Evolutionary conservation across 345 rosid species (phyloP), one percentile per base, ranked within the genome.

Genomic region (Aethionema arabicum): DNA sequence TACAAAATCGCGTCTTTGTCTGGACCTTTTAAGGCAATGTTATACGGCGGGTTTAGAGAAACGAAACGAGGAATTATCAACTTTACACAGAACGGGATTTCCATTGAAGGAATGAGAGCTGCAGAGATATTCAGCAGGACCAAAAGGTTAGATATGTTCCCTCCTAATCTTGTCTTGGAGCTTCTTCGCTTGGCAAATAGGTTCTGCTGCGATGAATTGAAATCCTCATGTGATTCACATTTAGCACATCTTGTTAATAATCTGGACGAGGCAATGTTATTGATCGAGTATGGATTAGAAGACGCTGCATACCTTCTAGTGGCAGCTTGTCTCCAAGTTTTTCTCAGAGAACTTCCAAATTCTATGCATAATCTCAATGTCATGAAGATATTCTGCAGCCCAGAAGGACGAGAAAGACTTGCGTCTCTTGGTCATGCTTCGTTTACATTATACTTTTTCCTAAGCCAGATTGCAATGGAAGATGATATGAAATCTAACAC

Each of bases 201-300:
- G 74, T 92, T 89, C 72, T 92, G 97, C 47, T 92, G 98, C 6
- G 88, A 87, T 11, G 86, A 87, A 64, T 40, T 92, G 84, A 92
- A 92, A 78, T 69, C 85, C 0, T 78, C 82, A 55, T 92, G 98
- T 16, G 97, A 92, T 70, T 68, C 76, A 56, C 76, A 81, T 73
- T 74, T 92, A 61, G 84, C 98, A 7, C 66, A 82, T 53, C 59
- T 79, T 69, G 95, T 92, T 65, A 66, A 21, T 52, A 74, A 76
- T 21, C 41, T 79, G 10, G 97, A 84, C 45, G 82, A 80, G 21
- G 98, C 96, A 7, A 32, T 79, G 71, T 27, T 81, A 66, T 67
- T 92, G 54, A 80, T 92, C 4, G 95, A 92, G 66, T 77, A 89
- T 63, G 97, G 97, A 37, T 66, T 92, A 63, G 95, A 80, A 45